Evolutionary conservation across 345 rosid genomes (phyloP).

Genomic region (Bruguiera parviflora): DNA sequence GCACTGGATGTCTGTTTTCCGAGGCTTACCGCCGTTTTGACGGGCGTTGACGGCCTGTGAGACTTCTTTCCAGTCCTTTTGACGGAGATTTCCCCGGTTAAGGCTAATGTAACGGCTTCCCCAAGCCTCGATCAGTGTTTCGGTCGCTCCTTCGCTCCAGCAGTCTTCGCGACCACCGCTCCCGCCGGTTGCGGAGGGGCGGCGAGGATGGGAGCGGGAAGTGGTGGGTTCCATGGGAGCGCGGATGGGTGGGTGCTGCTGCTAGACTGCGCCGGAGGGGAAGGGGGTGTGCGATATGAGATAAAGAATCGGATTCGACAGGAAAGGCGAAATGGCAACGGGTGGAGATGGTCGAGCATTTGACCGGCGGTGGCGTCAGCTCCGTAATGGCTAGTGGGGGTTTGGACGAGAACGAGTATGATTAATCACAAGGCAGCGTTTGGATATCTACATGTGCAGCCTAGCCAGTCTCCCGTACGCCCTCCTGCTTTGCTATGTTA

Average conservation of each 20-base stretch:
- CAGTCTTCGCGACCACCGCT: constrained; percentile 23
- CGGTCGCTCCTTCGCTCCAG: constrained; percentile 28
- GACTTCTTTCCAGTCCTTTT: constrained; percentile 27
- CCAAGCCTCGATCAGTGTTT: constrained; percentile 17
- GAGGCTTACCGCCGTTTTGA: constrained; percentile 9
- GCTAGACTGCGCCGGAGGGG: constrained; percentile 30
- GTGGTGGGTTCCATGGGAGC: constrained; percentile 23
- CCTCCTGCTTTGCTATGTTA: no score
- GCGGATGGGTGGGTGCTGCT: not conserved
- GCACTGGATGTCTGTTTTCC: constrained; percentile 18
- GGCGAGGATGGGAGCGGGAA: not conserved
- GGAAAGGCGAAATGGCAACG: constrained; percentile 13
- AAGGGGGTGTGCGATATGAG: constrained; percentile 19
- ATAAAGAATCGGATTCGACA: constrained; percentile 16
- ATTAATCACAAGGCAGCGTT: not conserved
- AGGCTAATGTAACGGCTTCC: constrained; percentile 20
- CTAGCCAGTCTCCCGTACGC: no score
- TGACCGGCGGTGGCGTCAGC: constrained; percentile 63
- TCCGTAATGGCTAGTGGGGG: constrained; percentile 6
- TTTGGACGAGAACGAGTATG: constrained; percentile 18
- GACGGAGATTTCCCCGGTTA: constrained; percentile 23
- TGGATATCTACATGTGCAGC: not conserved
- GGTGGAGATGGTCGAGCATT: constrained; percentile 29
- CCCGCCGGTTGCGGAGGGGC: not conserved
- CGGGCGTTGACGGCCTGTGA: constrained; percentile 20